Evolutionary conservation across 2,329 filamentous ascomycete genomes (phyloP).

Genomic region (Fusarium sulawesiense): DNA sequence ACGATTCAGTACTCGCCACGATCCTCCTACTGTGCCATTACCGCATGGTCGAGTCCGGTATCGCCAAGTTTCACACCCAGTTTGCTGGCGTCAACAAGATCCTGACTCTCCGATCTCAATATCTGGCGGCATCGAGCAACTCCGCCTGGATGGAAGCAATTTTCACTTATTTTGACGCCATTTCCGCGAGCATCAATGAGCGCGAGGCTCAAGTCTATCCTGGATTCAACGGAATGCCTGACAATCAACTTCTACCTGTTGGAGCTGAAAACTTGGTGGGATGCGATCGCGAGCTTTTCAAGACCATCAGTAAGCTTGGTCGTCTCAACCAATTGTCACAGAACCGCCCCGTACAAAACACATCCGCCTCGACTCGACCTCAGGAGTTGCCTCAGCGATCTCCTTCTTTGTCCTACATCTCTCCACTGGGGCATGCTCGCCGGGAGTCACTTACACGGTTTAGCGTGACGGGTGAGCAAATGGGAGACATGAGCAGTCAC

Average conservation of each 20-base stretch:
- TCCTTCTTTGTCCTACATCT: conserved; percentile 54
- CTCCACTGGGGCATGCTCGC: conserved; percentile 57
- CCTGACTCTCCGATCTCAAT: conserved; percentile 74
- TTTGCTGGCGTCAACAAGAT: conserved; percentile 94
- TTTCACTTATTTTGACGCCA: conserved; percentile 94
- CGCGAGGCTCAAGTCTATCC: conserved; percentile 84
- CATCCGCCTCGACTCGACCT: conserved; percentile 23
- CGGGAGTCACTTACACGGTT: conserved; percentile 49
- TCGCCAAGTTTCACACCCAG: conserved; percentile 93
- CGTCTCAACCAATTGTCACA: conserved; percentile 87
- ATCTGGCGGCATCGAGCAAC: conserved; percentile 66
- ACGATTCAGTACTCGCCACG: conserved; percentile 89
- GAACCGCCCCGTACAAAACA: conserved; percentile 64
- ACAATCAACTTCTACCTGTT: conserved; percentile 63
- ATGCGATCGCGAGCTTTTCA: conserved; percentile 88
- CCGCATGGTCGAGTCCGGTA: conserved; percentile 91
- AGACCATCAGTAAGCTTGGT: conserved; percentile 83
- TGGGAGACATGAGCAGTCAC: conserved; percentile 54
- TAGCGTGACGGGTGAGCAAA: conserved; percentile 44
- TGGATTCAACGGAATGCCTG: conserved; percentile 69
- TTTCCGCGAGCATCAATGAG: conserved; percentile 92
- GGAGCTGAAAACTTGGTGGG: conserved; percentile 87
- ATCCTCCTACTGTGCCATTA: conserved; percentile 91
- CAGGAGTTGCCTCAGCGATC: conserved; percentile 44
- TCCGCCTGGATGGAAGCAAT: conserved; percentile 92